These are phyloP conservation scores for Phytophthora megakarya DNA, from an alignment of 352 stramenopile species.

Conservation along the genomic window DNA sequence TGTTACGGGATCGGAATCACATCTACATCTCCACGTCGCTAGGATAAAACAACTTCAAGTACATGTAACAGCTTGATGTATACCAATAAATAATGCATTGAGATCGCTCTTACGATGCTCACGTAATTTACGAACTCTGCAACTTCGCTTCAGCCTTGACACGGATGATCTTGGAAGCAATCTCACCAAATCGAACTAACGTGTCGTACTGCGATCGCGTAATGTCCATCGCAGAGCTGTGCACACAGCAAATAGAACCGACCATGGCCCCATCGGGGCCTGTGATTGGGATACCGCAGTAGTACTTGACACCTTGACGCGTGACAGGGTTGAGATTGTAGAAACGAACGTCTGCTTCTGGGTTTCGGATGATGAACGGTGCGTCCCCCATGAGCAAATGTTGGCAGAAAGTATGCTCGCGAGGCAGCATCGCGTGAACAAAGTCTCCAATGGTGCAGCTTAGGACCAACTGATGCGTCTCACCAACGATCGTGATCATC, in stretches of 20 bases:
- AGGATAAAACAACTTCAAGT: conserved; percentile 19
- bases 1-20: conserved; percentile 58
- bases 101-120: not conserved
- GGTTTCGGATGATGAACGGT: conserved; percentile 40
- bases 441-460: conserved; percentile 49
- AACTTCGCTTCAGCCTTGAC: conserved; percentile 34
- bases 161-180: conserved; percentile 46
- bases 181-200: conserved; percentile 38
- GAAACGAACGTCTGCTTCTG: conserved; percentile 53
- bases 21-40: conserved; percentile 71
- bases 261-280: conserved; percentile 28
- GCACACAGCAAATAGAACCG: conserved; percentile 42
- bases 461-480: conserved; percentile 50
- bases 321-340: conserved; percentile 49
- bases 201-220: conserved; percentile 41
- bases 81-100: conserved; percentile 16
- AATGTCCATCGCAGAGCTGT: conserved; percentile 35
- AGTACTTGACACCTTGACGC: conserved; percentile 47
- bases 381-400: conserved; percentile 67
- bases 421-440: conserved; percentile 35
- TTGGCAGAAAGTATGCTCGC: conserved; percentile 65
- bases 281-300: conserved; percentile 62
- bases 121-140: not conserved
- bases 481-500: conserved; percentile 63
- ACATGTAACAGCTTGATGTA: not conserved